Evolutionary conservation across 2,329 filamentous ascomycete species (phyloP).

Genomic region (Daldinia eschscholtzii): DNA sequence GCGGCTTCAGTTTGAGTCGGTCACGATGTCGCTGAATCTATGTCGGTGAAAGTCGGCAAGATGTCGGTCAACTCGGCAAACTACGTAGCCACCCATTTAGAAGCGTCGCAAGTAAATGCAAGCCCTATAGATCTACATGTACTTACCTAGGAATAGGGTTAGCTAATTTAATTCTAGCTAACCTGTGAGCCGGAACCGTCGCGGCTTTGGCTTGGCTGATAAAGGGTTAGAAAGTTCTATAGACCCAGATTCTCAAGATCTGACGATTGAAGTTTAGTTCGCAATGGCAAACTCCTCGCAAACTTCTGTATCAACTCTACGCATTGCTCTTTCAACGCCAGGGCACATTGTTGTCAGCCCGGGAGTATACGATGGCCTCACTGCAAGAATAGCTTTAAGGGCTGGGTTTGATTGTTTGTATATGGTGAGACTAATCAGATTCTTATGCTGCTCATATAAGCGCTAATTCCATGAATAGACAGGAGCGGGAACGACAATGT

Average conservation of each 20-base stretch:
- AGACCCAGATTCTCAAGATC: neutral
- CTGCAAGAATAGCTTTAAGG: constrained; percentile 1
- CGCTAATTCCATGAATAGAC: neutral
- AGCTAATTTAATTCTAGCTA: neutral
- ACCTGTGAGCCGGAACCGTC: neutral
- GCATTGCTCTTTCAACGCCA: neutral
- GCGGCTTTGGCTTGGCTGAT: neutral
- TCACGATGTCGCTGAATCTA: neutral
- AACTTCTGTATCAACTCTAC: neutral
- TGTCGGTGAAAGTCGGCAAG: constrained; percentile 7
- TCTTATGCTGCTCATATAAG: too few species aligned
- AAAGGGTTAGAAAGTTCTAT: neutral
- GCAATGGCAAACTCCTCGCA: neutral
- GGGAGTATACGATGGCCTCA: constrained; percentile 3
- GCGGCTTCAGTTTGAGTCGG: neutral
- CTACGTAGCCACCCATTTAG: neutral
- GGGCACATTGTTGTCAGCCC: neutral
- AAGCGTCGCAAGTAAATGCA: neutral
- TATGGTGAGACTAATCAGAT: neutral
- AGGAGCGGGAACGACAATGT: constrained; percentile 5
- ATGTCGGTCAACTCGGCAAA: neutral
- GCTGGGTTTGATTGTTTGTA: constrained; percentile 5
- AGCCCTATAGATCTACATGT: neutral
- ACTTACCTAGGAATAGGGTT: too few species aligned
- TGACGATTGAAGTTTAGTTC: neutral